Conservation (phyloP, 768 basidiomycete species). For the Gloeostereum incarnatum region DNA sequence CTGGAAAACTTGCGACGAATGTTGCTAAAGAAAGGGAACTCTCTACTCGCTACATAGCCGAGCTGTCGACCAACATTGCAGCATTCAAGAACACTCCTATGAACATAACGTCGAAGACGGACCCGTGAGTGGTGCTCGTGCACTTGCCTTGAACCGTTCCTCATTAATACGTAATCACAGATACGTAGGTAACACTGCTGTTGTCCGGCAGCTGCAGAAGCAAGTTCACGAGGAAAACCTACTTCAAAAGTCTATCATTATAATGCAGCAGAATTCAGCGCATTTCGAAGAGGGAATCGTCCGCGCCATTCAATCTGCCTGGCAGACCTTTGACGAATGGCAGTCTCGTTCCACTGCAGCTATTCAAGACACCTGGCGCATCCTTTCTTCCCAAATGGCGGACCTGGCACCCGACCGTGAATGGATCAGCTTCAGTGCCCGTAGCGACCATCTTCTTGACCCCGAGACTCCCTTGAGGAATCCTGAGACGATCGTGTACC, state of each 20-base stretch:
- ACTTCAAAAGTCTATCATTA: conserved; percentile 93
- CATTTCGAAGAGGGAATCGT: conserved; percentile 97
- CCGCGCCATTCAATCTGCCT: conserved; percentile 89
- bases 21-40: conserved; percentile 93
- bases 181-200: conserved; percentile 61
- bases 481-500: conserved; percentile 70
- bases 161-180: conserved; percentile 3
- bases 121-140: too few species aligned
- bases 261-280: conserved; percentile 96
- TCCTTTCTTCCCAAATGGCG: conserved; percentile 65
- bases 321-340: conserved; percentile 97
- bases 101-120: conserved; percentile 59
- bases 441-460: conserved; percentile 91
- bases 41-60: conserved; percentile 77
- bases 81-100: conserved; percentile 94
- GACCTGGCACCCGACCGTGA: conserved; percentile 80
- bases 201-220: conserved; percentile 73
- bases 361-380: conserved; percentile 68
- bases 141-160: too few species aligned
- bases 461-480: conserved; percentile 92
- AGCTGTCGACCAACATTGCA: conserved; percentile 82
- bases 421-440: conserved; percentile 92
- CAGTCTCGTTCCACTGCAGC: conserved; percentile 67
- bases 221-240: conserved; percentile 98
- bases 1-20: conserved; percentile 80